phyloP scores from a whole-genome alignment of 768 basidiomycete genomes.

The Phanerochaete carnosa region DNA sequence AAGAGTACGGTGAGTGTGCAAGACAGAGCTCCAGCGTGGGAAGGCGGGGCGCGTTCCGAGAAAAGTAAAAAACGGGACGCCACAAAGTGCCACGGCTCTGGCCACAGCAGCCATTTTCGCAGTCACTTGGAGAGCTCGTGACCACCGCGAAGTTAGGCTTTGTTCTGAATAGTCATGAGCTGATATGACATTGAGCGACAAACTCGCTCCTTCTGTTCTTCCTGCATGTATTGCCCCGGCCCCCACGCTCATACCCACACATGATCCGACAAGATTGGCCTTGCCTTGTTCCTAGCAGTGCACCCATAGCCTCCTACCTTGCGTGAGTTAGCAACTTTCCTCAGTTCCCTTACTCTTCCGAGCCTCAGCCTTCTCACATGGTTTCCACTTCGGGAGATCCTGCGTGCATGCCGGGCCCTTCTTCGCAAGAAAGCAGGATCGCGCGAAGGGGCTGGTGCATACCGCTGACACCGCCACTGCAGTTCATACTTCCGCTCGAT shows the following conservation, averaged over 20 bases:
- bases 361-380: no score
- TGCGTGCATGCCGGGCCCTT: no score
- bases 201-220: no score
- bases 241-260: not conserved
- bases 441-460: no score
- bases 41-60: not conserved
- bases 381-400: no score
- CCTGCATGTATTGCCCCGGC: not conserved
- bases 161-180: no score
- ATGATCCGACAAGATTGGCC: not conserved
- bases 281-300: not conserved
- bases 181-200: no score
- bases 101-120: not conserved
- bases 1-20: no score
- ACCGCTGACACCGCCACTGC: not conserved
- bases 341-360: not conserved
- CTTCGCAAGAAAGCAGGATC: no score
- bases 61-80: not conserved
- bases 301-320: not conserved
- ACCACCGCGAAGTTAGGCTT: not conserved
- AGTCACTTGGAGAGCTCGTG: not conserved
- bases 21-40: no score
- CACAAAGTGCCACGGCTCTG: not conserved
- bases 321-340: not conserved
- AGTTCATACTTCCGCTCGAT: not conserved